Evolutionary conservation across 1,284 basidiomycete species (phyloP).

Genomic region (Porodaedalea pini): DNA sequence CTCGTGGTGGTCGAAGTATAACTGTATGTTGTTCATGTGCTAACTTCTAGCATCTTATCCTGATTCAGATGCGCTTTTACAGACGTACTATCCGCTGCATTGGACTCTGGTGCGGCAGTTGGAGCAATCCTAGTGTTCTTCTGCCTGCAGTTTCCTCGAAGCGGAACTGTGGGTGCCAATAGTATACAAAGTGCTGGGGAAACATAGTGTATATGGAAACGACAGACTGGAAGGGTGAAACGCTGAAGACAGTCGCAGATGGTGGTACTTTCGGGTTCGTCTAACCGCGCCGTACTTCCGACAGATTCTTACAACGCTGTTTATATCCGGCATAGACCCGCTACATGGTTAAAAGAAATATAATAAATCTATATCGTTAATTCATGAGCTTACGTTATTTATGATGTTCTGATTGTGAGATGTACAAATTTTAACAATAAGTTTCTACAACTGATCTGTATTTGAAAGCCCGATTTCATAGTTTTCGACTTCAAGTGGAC

Average conservation of each 20-base stretch:
- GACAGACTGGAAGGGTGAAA: constrained; percentile 30
- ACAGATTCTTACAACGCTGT: too few relatives aligned
- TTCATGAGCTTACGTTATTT: too few relatives aligned
- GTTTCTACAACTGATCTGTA: too few relatives aligned
- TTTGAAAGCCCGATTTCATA: too few relatives aligned
- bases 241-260: constrained; percentile 21
- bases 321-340: too few relatives aligned
- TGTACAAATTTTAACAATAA: too few relatives aligned
- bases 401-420: too few relatives aligned
- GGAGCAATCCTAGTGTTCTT: constrained; percentile 46
- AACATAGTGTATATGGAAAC: constrained; percentile 39
- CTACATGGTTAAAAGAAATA: too few relatives aligned
- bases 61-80: too few relatives aligned
- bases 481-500: too few relatives aligned
- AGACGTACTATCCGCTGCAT: constrained; percentile 49
- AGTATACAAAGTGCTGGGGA: constrained; percentile 41
- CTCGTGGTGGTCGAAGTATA: constrained; percentile 68
- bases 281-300: too few relatives aligned
- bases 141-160: constrained; percentile 41
- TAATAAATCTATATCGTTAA: too few relatives aligned
- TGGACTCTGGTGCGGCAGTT: constrained; percentile 47
- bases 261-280: constrained; percentile 9
- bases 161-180: constrained; percentile 40
- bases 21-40: constrained; percentile 23
- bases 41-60: neutral